Evolutionary conservation across 1,139 yeast species (phyloP), one percentile per base, ranked within the genome.

Genomic region (Pichia norvegensis): DNA sequence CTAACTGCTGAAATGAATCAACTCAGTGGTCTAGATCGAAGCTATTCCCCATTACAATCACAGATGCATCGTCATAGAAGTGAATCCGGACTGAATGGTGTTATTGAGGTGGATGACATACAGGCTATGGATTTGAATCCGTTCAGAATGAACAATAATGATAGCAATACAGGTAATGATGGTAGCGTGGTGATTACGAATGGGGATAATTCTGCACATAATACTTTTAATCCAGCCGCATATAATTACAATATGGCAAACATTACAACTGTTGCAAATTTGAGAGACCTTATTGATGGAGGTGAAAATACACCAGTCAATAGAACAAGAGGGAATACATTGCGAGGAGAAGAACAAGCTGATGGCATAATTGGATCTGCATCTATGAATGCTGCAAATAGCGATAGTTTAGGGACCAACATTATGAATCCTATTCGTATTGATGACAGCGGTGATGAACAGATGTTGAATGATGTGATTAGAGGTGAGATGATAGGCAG

Each of bases 191-290:
- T 42, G 17, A 38, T 47, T 17, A 45, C 47, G 2, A 44, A 47
- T 29, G 33, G 14, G 11, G 44, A 47, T 40, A 42, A 31, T 25
- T 42, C 43, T 27, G 51, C 51, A 13, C 62, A 59, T 44, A 59
- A 58, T 45, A 44, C 59, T 22, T 59, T 56, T 40, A 56, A 58
- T 45, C 45, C 60, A 3, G 55, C 50, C 19, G 43, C 52, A 6
- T 59, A 59, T 52, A 57, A 56, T 36, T 42, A 50, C 33, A 56
- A 46, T 41, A 43, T 59, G 43, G 56, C 61, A 3, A 60, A 55
- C 35, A 57, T 61, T 44, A 60, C 56, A 31, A 60, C 64, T 1
- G 55, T 60, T 44, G 52, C 62, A 10, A 59, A 60, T 41, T 45
- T 60, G 23, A 51, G 54, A 37, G 48, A 50, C 1, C 48, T 45